Evolutionary conservation across 139 green algal species (phyloP).

Genomic region (Diplosphaera chodatii): DNA sequence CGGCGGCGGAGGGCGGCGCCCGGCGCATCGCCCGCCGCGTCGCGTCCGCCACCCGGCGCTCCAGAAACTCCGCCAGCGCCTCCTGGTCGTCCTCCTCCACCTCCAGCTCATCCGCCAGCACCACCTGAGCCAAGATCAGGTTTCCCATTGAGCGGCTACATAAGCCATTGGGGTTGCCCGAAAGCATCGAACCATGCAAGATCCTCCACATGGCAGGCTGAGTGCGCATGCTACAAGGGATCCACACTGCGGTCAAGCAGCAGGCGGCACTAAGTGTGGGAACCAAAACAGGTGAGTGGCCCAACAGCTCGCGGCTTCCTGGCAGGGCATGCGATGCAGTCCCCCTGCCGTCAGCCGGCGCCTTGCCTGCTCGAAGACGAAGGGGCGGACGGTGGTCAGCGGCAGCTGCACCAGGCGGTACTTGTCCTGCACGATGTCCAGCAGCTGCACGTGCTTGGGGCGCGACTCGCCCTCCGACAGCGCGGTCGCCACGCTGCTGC

Average conservation of each 20-base stretch:
- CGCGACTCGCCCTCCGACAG: conserved; percentile 71
- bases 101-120: conserved; percentile 41
- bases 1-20: background rate
- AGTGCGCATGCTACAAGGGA: too few species aligned
- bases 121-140: too few species aligned
- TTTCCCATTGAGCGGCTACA: too few species aligned
- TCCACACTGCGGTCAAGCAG: too few species aligned
- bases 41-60: conserved; percentile 47
- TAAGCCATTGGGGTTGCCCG: too few species aligned
- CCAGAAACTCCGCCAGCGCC: conserved; percentile 56
- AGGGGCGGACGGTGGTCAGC: conserved; percentile 75
- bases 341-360: too few species aligned
- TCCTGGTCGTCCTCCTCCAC: conserved; percentile 48
- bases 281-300: too few species aligned
- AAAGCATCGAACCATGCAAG: too few species aligned
- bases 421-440: conserved; percentile 64
- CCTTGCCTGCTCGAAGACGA: conserved; percentile 53
- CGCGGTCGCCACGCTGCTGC: conserved; percentile 72
- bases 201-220: too few species aligned
- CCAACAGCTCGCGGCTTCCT: too few species aligned
- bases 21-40: background rate
- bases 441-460: conserved; percentile 84
- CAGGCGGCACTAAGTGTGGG: too few species aligned
- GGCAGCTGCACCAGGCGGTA: conserved; percentile 62
- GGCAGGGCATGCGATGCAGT: too few species aligned